phyloP scores from a whole-genome alignment of 164 flowering plant genomes.

The Berberis vulgaris region DNA sequence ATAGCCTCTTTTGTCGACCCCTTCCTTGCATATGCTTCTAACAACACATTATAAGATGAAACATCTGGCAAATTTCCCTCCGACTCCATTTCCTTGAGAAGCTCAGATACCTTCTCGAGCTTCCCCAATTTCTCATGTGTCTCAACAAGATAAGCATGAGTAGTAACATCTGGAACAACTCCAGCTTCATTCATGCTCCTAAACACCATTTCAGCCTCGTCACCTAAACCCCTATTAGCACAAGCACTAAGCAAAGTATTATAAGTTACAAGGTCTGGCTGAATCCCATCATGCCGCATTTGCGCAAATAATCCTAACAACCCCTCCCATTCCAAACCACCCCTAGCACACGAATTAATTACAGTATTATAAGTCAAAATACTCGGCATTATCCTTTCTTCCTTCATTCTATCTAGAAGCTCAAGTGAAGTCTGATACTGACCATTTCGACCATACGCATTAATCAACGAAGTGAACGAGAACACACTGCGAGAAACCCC shows the following conservation, averaged over 20 bases:
- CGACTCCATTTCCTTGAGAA: constrained; percentile 70
- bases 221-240: constrained; percentile 58
- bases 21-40: constrained; percentile 61
- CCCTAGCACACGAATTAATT: constrained; percentile 76
- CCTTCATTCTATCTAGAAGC: constrained; percentile 66
- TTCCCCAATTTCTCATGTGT: constrained; percentile 60
- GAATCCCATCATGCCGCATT: constrained; percentile 89
- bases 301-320: constrained; percentile 86
- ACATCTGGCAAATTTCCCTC: constrained; percentile 70
- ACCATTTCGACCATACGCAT: constrained; percentile 85
- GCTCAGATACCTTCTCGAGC: constrained; percentile 66
- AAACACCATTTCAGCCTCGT: constrained; percentile 94
- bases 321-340: constrained; percentile 93
- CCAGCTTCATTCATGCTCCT: constrained; percentile 93
- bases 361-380: constrained; percentile 85
- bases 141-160: constrained; percentile 70
- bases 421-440: constrained; percentile 53
- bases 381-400: constrained; percentile 54
- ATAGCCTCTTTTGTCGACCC: constrained; percentile 70
- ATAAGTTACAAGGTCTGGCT: constrained; percentile 83
- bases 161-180: constrained; percentile 69
- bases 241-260: constrained; percentile 83
- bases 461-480: constrained; percentile 73
- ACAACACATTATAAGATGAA: constrained; percentile 69
- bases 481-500: constrained; percentile 54